A percentile compares a stretch with the other conserved stretches of the same genome.
phyloP scores from a whole-genome alignment of 768 basidiomycete genomes.

The Boletus pseudo-olivaceus region DNA sequence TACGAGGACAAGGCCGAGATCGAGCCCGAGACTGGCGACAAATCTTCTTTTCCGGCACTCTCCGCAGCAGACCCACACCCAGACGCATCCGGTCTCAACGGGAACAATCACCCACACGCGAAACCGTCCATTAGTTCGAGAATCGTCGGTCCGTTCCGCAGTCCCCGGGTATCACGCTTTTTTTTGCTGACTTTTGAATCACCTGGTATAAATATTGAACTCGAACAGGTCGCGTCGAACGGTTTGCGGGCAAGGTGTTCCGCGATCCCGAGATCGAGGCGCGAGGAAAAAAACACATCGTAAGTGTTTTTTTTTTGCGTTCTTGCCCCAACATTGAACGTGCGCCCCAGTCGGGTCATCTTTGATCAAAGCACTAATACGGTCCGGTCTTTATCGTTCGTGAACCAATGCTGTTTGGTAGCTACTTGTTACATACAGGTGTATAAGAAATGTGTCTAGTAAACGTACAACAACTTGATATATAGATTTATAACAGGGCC shows the following conservation, averaged over 20 bases:
- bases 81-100: too few relatives aligned
- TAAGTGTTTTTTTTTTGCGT: background rate
- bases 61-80: background rate
- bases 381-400: too few relatives aligned
- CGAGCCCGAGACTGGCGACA: background rate
- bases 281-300: constrained; percentile 17
- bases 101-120: background rate
- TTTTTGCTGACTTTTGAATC: background rate
- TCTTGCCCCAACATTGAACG: background rate
- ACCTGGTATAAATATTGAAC: background rate
- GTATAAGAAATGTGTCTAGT: background rate
- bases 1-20: background rate
- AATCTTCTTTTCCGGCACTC: background rate
- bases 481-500: background rate
- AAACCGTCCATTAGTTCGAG: constrained; percentile 1
- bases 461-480: background rate
- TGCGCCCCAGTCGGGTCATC: constrained; percentile 1
- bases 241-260: constrained; percentile 16
- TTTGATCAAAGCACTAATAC: background rate
- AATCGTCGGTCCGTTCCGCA: constrained; percentile 5
- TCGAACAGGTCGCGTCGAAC: constrained; percentile 13
- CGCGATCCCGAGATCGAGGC: constrained; percentile 19
- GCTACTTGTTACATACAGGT: background rate
- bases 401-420: too few relatives aligned
- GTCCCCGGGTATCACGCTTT: background rate